A percentile compares a stretch with the other conserved stretches of the same genome.
Conservation (phyloP, 305 asterid species). For the Fraxinus xanthoxyloides region DNA sequence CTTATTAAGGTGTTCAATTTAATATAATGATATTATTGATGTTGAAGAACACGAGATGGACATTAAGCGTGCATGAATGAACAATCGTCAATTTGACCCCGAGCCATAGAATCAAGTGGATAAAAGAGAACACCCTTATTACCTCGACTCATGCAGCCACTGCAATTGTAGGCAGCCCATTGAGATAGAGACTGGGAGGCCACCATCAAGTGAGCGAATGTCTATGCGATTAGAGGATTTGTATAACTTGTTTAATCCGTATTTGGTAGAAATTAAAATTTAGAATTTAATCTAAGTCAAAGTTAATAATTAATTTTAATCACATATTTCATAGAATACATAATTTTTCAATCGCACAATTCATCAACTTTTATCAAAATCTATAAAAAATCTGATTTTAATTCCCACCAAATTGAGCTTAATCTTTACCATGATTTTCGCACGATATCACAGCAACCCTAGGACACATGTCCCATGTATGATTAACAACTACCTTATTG, state of each 20-base stretch:
- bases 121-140: not conserved
- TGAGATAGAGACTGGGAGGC: not conserved
- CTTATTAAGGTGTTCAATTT: not conserved
- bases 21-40: not conserved
- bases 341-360: not conserved
- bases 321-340: not conserved
- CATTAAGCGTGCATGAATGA: not conserved
- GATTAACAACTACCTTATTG: not conserved
- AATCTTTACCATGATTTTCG: not conserved
- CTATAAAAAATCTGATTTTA: too few species aligned
- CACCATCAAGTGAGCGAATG: not conserved
- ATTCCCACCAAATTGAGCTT: not conserved
- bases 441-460: not conserved
- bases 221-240: not conserved
- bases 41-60: not conserved
- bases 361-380: not conserved
- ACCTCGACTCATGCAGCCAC: not conserved
- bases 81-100: not conserved
- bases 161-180: not conserved
- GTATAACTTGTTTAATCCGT: not conserved
- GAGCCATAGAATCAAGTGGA: not conserved
- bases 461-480: not conserved
- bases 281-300: too few species aligned
- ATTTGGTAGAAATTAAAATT: not conserved
- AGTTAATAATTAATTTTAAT: too few species aligned